Conservation (phyloP, 306 rosid genomes). For the Gillenia trifoliata region DNA sequence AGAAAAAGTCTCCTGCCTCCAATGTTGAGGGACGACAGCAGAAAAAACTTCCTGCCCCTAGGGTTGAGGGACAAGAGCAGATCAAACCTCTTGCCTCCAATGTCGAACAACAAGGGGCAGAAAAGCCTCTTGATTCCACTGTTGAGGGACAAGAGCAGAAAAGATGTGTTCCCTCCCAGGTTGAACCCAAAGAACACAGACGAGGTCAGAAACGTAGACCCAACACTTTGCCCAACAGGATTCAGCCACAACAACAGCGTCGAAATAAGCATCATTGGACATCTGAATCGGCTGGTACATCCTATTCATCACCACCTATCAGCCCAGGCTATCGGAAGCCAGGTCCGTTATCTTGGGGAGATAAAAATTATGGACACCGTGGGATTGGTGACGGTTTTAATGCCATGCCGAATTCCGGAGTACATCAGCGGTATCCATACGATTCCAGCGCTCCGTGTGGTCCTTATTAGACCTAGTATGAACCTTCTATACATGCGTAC, state of each 20-base stretch:
- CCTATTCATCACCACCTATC: not conserved
- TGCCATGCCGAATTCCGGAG: not conserved
- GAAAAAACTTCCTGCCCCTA: not conserved
- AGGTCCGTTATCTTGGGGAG: not conserved
- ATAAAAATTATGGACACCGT: not conserved
- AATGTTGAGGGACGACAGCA: not conserved
- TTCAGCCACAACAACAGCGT: constrained; percentile 4
- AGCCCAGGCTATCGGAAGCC: not conserved
- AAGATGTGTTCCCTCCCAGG: not conserved
- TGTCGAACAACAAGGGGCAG: not conserved
- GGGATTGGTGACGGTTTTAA: not conserved
- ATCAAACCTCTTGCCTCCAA: not conserved
- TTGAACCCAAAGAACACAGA: not conserved
- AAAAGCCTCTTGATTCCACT: not conserved
- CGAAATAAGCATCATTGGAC: not conserved
- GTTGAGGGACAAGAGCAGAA: not conserved
- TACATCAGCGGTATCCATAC: not conserved
- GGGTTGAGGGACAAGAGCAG: not conserved
- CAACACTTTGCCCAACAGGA: not conserved
- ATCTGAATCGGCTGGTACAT: not conserved
- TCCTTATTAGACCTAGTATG: not conserved
- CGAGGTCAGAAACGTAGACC: not conserved
- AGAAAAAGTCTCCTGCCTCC: not conserved
- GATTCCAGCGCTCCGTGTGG: not conserved
- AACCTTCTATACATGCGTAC: not conserved